These are phyloP conservation scores for Mycena metata DNA, from an alignment of 768 basidiomycete genomes.

Conservation along the genomic window DNA sequence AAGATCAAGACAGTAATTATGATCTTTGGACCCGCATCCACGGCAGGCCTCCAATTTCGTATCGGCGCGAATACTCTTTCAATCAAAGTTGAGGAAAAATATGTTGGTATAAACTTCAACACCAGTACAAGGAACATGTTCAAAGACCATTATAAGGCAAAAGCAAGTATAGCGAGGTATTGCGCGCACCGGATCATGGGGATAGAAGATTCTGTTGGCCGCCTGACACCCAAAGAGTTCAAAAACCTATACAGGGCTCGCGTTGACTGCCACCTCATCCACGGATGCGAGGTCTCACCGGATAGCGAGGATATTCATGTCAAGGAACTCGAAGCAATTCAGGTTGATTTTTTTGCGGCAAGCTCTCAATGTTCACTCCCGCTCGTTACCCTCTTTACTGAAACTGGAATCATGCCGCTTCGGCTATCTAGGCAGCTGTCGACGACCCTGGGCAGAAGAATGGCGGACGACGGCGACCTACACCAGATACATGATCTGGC, in stretches of 20 bases:
- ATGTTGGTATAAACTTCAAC: not conserved
- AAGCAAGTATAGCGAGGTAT: conserved; percentile 35
- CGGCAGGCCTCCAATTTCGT: no score
- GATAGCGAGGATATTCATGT: not conserved
- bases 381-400: not conserved
- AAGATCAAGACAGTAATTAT: no score
- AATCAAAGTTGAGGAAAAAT: conserved; percentile 1
- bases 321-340: not conserved
- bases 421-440: no score
- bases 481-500: no score
- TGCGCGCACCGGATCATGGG: conserved; percentile 37
- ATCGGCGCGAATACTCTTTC: conserved; percentile 5
- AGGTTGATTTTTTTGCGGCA: not conserved
- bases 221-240: conserved; percentile 18
- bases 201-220: conserved; percentile 33
- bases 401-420: not conserved
- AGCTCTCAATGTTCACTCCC: not conserved
- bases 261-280: not conserved
- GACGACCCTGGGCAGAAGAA: no score
- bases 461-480: no score
- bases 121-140: not conserved
- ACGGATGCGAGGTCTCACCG: not conserved
- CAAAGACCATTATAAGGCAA: conserved; percentile 32
- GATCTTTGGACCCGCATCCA: no score
- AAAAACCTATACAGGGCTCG: not conserved